Evolutionary conservation across 169 alveolate species (phyloP), one percentile per base, ranked within the genome.

Genomic region (Eimeria acervulina): DNA sequence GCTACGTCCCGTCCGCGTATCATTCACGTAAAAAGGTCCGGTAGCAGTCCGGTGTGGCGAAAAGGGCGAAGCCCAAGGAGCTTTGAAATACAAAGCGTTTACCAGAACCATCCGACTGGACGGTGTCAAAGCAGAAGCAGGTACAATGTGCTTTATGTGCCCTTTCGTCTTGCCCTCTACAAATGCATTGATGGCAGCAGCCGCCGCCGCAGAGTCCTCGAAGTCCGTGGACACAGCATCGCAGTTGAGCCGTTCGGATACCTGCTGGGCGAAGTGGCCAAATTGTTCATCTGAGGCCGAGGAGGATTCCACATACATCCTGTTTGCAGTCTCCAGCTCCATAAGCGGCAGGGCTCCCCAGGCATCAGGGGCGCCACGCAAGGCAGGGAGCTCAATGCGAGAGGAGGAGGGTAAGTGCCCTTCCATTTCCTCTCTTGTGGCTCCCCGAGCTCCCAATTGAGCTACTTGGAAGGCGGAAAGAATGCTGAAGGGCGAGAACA

Each of bases 401-500:
- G 91, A 4, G 8, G 44, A 0, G 12, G 44, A 47, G 26, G 89
- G n/a, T 23, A 92, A 36, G 23, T 78, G 68, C 31, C 26, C 15
- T 2, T 92, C 89, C 96, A 92, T 92, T 52, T 92, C 87, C 0
- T 8, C 55, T 61, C 68, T 44, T 23, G 96, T 92, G n/a, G 44
- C 88, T 38, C 96, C 96, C 15, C 51, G 55, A 12, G 96, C 96
- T 26, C 96, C 96, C 61, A 59, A 40, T 66, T 74, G 72, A 1
- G 96, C 96, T 85, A 92, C 61, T 33, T 84, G 52, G 42, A 92
- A 92, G 44, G 80, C 96, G 40, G 74, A 31, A 59, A 92, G 42
- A 33, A 92, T 59, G 66, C 91, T 74, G 74, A 92, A 92, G 26
- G 96, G 96, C n/a, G 96, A 92, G n/a, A 76, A 78, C 38, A 92